Conservation (phyloP, 2,329 filamentous ascomycete genomes). For the Stachybotrys echinatus region DNA sequence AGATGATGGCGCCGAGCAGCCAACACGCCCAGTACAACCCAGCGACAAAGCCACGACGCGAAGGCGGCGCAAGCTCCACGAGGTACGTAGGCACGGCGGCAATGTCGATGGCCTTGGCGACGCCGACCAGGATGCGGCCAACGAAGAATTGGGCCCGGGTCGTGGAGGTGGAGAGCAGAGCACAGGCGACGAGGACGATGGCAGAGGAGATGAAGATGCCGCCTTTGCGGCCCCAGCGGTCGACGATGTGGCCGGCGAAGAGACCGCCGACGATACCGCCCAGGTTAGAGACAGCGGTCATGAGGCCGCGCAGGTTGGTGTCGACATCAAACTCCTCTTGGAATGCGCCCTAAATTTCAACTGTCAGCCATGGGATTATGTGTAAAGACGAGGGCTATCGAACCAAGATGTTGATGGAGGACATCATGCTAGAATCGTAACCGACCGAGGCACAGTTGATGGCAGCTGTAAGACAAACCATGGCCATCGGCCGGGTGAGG, state of each 20-base stretch:
- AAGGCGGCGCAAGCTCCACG: slow-evolving; percentile 7
- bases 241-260: slow-evolving; percentile 6
- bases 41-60: slow-evolving; percentile 7
- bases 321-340: slow-evolving; percentile 5
- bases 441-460: too few relatives aligned
- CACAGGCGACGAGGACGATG: slow-evolving; percentile 6
- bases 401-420: slow-evolving; percentile 9
- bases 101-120: slow-evolving; percentile 8
- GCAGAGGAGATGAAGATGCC: slow-evolving; percentile 6
- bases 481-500: too few relatives aligned
- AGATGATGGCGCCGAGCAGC: slow-evolving; percentile 7
- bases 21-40: slow-evolving; percentile 8
- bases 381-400: neutral
- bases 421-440: too few relatives aligned
- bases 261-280: slow-evolving; percentile 5
- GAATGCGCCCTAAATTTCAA: slow-evolving; percentile 6
- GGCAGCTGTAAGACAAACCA: too few relatives aligned
- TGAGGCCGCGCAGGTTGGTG: slow-evolving; percentile 6
- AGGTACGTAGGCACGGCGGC: slow-evolving; percentile 8
- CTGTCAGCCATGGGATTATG: too few relatives aligned
- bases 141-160: slow-evolving; percentile 6
- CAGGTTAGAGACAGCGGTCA: slow-evolving; percentile 8
- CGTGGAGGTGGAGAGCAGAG: slow-evolving; percentile 6
- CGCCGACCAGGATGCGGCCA: slow-evolving; percentile 6
- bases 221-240: slow-evolving; percentile 4